Conservation (phyloP, 352 stramenopile genomes). For the Globisporangium parvum region DNA sequence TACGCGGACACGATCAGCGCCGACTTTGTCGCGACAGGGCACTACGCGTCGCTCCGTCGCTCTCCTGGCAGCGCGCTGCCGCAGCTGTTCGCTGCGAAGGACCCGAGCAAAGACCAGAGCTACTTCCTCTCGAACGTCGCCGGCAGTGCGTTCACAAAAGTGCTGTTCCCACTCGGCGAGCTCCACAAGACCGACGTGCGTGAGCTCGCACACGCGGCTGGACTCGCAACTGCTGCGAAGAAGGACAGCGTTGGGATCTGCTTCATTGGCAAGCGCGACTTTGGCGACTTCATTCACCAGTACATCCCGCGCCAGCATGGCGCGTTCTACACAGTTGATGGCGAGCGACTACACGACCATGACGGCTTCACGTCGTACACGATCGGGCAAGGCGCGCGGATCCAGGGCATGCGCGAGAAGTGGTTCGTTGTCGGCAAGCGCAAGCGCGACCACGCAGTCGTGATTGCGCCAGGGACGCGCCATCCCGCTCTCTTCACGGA, state of each 20-base stretch:
- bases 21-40: conserved; percentile 94
- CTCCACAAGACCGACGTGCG: conserved; percentile 91
- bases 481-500: conserved; percentile 90
- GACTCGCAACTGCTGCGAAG: conserved; percentile 89
- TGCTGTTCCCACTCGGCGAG: conserved; percentile 94
- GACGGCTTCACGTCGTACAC: conserved; percentile 88
- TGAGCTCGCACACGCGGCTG: conserved; percentile 72
- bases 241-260: conserved; percentile 97
- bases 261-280: conserved; percentile 96
- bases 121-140: conserved; percentile 94
- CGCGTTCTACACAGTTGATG: conserved; percentile 77
- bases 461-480: conserved; percentile 86
- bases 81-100: conserved; percentile 78
- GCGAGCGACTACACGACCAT: conserved; percentile 57
- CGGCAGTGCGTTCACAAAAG: conserved; percentile 60
- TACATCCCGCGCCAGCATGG: conserved; percentile 80
- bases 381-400: conserved; percentile 89
- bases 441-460: conserved; percentile 65
- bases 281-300: conserved; percentile 90
- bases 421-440: conserved; percentile 88
- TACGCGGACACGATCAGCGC: conserved; percentile 81
- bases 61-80: conserved; percentile 12
- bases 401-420: conserved; percentile 84
- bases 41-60: conserved; percentile 87
- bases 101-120: conserved; percentile 94